These are phyloP conservation scores for Diplodia sapinea DNA, from an alignment of 2,329 filamentous ascomycete species.

Conservation along the genomic window DNA sequence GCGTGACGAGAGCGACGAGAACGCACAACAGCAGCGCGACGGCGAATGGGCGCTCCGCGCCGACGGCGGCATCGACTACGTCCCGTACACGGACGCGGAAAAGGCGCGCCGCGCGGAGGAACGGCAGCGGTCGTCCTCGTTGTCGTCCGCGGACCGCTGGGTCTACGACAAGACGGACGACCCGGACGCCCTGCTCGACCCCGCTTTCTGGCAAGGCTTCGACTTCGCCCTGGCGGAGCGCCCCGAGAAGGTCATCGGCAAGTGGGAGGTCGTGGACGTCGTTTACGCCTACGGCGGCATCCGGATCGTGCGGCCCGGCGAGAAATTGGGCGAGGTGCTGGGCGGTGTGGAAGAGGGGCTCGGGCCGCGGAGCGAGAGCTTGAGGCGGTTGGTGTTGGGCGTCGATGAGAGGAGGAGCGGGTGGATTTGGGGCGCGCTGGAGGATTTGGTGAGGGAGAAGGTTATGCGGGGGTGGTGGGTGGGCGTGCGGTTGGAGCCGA, in stretches of 20 bases:
- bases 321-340: slow-evolving; percentile 40
- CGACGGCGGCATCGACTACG: slow-evolving; percentile 20
- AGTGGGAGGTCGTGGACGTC: slow-evolving; percentile 59
- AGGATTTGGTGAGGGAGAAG: slow-evolving; percentile 43
- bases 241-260: slow-evolving; percentile 54
- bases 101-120: neutral
- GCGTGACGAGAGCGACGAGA: neutral
- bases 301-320: slow-evolving; percentile 53
- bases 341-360: slow-evolving; percentile 32
- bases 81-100: slow-evolving; percentile 9
- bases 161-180: slow-evolving; percentile 67
- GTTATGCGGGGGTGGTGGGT: slow-evolving; percentile 61
- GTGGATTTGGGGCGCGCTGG: slow-evolving; percentile 34
- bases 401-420: slow-evolving; percentile 34
- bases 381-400: slow-evolving; percentile 32
- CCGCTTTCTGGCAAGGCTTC: slow-evolving; percentile 63
- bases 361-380: slow-evolving; percentile 24
- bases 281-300: slow-evolving; percentile 60
- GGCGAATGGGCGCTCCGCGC: slow-evolving; percentile 20
- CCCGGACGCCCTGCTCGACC: slow-evolving; percentile 53
- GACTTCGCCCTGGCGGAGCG: slow-evolving; percentile 64
- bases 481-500: slow-evolving; percentile 60
- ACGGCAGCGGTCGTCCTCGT: neutral
- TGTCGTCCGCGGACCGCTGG: slow-evolving; percentile 48
- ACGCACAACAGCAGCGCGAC: neutral